Base-by-base conservation (phyloP, 441 rosid genomes). In the Aquilaria agallochum region DNA sequence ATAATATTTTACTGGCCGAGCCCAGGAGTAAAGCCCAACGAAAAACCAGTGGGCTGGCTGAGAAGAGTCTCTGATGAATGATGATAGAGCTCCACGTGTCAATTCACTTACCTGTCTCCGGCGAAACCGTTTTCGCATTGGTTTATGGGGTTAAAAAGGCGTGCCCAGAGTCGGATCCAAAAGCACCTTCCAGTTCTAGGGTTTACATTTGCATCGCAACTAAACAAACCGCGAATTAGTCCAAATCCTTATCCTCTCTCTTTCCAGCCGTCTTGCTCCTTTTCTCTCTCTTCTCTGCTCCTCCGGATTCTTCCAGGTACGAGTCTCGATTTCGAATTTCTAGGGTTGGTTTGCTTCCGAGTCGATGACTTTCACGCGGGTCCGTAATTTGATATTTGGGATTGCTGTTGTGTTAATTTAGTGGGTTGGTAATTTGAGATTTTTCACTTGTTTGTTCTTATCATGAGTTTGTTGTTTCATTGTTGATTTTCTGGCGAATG, bases 291-390 rank as follows among this genome's bases (percentile, higher is more conserved):
- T 15, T 10, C 15, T 54, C 47, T 2, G 31, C 40, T 36, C 3
- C 0, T 50, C 68, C 40, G 31, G 47, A 50, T 52, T 30, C 31
- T 53, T 6, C 55, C 42, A 50, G 62, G 68, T 65, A 12, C 52
- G 54, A 20, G 11, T 64, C 40, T 20, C 13, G 2, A 20, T 31
- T 50, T 50, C 13, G 9, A 55, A 30, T 53, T 47, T 49, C 36
- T 46, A 42, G 33, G n/a, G 42, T 36, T 36, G 42, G 42, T 33
- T 15, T 64, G 47, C 0, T 33, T 30, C 31, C 56, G 12, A 36
- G 13, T 9, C 40, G n/a, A 53, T 13, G 3, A 13, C 15, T 10
- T 12, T 13, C 34, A 0, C 3, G 5, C 15, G 32, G 44, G 13
- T 34, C 34, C 13, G 5, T 8, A 46, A 54, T 55, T 48, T 64